Base-by-base conservation (phyloP, 352 stramenopile species). In the Lagenidium giganteum region DNA sequence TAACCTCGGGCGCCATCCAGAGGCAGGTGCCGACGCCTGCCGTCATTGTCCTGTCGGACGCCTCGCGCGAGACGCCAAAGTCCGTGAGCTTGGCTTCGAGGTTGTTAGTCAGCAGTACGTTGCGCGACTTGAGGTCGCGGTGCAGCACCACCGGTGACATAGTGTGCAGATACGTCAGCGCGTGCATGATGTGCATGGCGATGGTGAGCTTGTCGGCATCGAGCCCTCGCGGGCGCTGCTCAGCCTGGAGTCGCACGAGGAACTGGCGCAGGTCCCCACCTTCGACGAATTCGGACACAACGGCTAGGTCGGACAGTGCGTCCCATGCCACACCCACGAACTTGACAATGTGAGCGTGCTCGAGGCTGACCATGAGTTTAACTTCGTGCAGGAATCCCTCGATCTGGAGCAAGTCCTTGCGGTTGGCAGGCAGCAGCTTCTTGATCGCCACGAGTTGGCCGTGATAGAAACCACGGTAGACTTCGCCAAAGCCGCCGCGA, bases 121-220 rank as follows among this genome's bases (percentile, higher is more conserved):
- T 92, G 33, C 76, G 75, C 14, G 77, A 89, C 61, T 92, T 92
- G 51, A 92, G 63, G 53, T 89, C 77, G 22, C 79, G 77, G 54
- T 92, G 80, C 28, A 33, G n/a, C 11, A 33, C 28, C 11, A 33
- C n/a, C 28, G 34, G 34, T 20, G 48, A 26, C 5, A 55, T 27
- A n/a, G 47, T 42, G 28, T 57, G 48, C n/a, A 57, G 23, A 23
- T 57, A 57, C 24, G 41, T 42, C 5, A 57, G 41, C 9, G 25
- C 48, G 18, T 35, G 22, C 5, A 31, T 34, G 7, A 57, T 34
- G 27, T 51, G 30, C 32, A 51, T 20, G 4, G 48, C 39, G 20
- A 57, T 51, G 9, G 18, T 25, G 12, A 57, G 48, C 42, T 57
- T 55, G 17, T 36, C 31, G 2, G 30, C 18, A 9, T 16, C 18